These are phyloP conservation scores for Apophysomyces ossiformis DNA, from an alignment of 371 early-diverging fungal species.

Conservation along the genomic window DNA sequence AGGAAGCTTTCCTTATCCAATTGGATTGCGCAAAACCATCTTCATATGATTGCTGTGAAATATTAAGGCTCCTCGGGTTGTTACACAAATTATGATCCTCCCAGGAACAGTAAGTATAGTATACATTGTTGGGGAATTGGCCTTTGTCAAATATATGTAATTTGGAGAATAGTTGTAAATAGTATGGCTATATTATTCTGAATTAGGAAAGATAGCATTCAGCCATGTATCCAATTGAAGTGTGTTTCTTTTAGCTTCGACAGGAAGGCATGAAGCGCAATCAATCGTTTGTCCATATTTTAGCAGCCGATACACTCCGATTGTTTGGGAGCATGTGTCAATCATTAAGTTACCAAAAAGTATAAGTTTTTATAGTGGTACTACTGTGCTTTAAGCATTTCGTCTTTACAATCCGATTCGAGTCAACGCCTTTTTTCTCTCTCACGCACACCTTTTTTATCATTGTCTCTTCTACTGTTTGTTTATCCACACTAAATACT, in stretches of 20 bases:
- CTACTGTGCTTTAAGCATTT: neutral
- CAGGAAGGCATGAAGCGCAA: neutral
- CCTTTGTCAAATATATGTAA: too few species aligned
- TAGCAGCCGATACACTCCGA: neutral
- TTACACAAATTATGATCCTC: neutral
- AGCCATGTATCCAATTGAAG: too few species aligned
- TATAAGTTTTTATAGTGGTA: too few species aligned
- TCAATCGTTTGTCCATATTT: neutral
- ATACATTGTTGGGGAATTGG: too few species aligned
- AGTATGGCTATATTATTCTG: neutral
- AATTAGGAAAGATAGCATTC: too few species aligned
- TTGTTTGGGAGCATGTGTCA: slow-evolving; percentile 3
- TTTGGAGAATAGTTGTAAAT: neutral
- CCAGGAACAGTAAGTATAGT: neutral
- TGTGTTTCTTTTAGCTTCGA: neutral
- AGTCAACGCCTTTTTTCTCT: neutral
- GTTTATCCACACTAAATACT: too few species aligned
- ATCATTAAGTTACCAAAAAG: neutral
- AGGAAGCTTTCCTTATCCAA: neutral
- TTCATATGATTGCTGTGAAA: slow-evolving; percentile 4
- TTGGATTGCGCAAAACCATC: neutral
- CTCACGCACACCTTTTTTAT: neutral
- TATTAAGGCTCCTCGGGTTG: neutral
- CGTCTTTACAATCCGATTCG: neutral
- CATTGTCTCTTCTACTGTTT: too few species aligned